Evolutionary conservation across 129 eudicot genomes (phyloP).

Genomic region (Glebionis coronaria): DNA sequence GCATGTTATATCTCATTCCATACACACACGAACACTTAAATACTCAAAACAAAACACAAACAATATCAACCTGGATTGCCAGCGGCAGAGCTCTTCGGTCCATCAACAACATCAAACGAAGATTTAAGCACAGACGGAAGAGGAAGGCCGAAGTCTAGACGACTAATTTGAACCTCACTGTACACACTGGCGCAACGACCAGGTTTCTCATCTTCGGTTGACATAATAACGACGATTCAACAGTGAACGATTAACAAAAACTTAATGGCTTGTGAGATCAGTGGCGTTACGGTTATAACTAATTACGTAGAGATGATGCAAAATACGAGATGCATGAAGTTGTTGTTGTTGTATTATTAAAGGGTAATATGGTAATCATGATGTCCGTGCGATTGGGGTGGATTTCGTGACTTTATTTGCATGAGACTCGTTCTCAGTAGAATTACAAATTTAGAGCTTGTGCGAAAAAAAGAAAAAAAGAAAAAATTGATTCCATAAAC

Average conservation of each 20-base stretch:
- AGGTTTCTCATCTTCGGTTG: slow-evolving; percentile 18
- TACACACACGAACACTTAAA: too few relatives aligned
- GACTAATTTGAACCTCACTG: slow-evolving; percentile 70
- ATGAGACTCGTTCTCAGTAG: slow-evolving; percentile 26
- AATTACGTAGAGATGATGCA: neutral
- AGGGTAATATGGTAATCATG: slow-evolving; percentile 22
- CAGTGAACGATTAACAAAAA: slow-evolving; percentile 9
- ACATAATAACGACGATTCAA: slow-evolving; percentile 12
- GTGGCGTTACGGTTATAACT: slow-evolving; percentile 6
- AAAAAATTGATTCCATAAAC: neutral
- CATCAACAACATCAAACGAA: slow-evolving; percentile 60
- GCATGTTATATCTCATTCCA: too few relatives aligned
- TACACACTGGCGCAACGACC: slow-evolving; percentile 46
- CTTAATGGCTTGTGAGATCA: neutral
- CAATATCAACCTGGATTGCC: slow-evolving; percentile 68
- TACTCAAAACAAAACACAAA: too few relatives aligned
- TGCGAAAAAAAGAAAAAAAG: too few relatives aligned
- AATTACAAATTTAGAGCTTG: neutral
- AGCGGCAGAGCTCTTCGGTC: slow-evolving; percentile 74
- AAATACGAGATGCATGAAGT: slow-evolving; percentile 13
- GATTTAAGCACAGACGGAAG: slow-evolving; percentile 64
- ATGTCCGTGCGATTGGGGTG: slow-evolving; percentile 17
- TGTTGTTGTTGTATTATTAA: slow-evolving; percentile 8
- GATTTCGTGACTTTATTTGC: slow-evolving; percentile 14
- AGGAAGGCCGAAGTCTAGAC: slow-evolving; percentile 54